Evolutionary conservation across 176 grass and related monocot species (phyloP).

Genomic region (Saccharum spontaneum): DNA sequence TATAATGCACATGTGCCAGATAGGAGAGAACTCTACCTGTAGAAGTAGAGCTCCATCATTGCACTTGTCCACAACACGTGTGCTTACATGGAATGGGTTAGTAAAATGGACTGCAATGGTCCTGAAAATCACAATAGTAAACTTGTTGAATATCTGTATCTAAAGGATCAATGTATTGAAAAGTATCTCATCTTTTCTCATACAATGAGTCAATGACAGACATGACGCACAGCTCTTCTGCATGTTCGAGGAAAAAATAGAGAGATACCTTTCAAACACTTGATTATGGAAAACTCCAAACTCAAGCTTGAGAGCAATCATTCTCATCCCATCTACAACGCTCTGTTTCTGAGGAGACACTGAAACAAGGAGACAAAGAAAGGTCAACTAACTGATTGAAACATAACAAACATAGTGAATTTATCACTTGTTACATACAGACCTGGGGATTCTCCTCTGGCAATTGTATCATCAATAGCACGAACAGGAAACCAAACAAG

Average conservation of each 20-base stretch:
- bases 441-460: conserved; percentile 86
- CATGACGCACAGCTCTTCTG: background rate
- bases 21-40: conserved; percentile 58
- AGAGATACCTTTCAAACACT: conserved; percentile 88
- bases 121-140: conserved; percentile 56
- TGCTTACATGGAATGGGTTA: conserved; percentile 88
- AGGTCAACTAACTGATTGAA: conserved; percentile 1
- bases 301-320: conserved; percentile 99
- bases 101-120: conserved; percentile 98
- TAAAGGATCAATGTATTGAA: conserved; percentile 6
- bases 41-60: conserved; percentile 88
- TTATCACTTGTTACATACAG: conserved; percentile 39
- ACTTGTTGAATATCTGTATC: background rate
- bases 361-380: conserved; percentile 46
- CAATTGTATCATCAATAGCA: conserved; percentile 87
- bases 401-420: conserved; percentile 22
- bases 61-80: conserved; percentile 73
- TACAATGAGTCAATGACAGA: background rate
- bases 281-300: conserved; percentile 98
- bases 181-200: background rate
- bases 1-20: background rate
- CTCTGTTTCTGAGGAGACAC: conserved; percentile 74
- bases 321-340: conserved; percentile 98
- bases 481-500: conserved; percentile 93
- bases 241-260: conserved; percentile 12